Conservation (phyloP, 2,329 filamentous ascomycete genomes). For the Claviceps africana region DNA sequence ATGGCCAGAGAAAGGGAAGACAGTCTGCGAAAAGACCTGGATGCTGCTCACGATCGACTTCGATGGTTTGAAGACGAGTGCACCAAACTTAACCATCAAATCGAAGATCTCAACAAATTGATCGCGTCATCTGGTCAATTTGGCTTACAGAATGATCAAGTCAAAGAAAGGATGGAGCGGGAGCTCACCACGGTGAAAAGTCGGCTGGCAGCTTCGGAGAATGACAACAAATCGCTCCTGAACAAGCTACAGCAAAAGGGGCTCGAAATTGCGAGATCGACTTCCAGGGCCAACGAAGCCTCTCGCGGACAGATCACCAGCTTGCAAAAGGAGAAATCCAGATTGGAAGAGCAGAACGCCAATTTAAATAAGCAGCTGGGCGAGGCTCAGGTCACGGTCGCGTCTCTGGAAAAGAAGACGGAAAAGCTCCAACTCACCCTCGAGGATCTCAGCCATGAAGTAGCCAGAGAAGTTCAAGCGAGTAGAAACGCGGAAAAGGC, state of each 20-base stretch:
- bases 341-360: constrained; percentile 68
- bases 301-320: constrained; percentile 63
- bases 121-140: constrained; percentile 84
- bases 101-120: constrained; percentile 74
- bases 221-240: constrained; percentile 86
- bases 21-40: constrained; percentile 64
- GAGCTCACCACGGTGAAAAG: constrained; percentile 87
- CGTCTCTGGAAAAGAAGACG: constrained; percentile 80
- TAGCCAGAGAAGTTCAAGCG: constrained; percentile 77
- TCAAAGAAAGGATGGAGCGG: constrained; percentile 82
- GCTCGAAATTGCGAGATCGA: constrained; percentile 83
- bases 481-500: constrained; percentile 83
- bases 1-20: constrained; percentile 69
- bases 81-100: constrained; percentile 58
- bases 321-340: constrained; percentile 70
- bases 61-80: constrained; percentile 71
- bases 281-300: constrained; percentile 70
- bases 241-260: constrained; percentile 98
- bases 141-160: constrained; percentile 78
- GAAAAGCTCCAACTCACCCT: constrained; percentile 80
- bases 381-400: constrained; percentile 69
- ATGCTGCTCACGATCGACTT: constrained; percentile 61
- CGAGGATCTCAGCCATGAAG: constrained; percentile 86
- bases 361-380: constrained; percentile 73
- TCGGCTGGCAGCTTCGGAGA: constrained; percentile 79